Evolutionary conservation across 805 yeast genomes (phyloP), one percentile per base, ranked within the genome.

Genomic region (Myxozyma vanderwaltii): DNA sequence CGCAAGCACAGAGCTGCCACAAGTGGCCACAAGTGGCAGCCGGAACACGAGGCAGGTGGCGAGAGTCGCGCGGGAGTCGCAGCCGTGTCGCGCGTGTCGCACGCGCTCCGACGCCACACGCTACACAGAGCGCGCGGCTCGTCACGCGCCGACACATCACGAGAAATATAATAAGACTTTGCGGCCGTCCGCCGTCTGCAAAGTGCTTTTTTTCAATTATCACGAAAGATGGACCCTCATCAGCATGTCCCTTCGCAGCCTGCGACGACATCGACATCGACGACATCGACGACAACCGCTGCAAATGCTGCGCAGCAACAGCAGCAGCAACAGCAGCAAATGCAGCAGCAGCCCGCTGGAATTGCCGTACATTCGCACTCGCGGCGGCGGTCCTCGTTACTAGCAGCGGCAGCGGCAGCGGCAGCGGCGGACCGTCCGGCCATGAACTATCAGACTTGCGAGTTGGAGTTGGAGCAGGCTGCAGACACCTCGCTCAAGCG

Each of bases 391-490:
- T 38, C 51, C 23, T 19, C 29, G 21, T 17, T 47, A 12, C 36
- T 26, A 39, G 51, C 56, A 36, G 56, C 56, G 13, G 52, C 54
- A n/a, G 54, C 56, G 19, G 47, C 61, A 17, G 61, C 61, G 24
- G 60, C 44, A 38, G 61, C 54, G 21, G 46, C 51, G 26, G 53
- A 38, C 35, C 27, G 46, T 43, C 33, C 61, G 13, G 56, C 47
- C 49, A 51, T 38, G 52, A 45, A 45, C 48, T 51, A 51, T 44
- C 56, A 56, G 56, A 39, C 58, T 21, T 41, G 55, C 45, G 54
- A 29, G 39, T 36, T 26, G 33, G 43, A 47, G 44, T 45, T 38
- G 13, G 41, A 17, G 5, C n/a, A 38, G 41, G 19, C 23, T 8
- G 43, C 17, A 10, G 21, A 38, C 23, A 10, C 17, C 33, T 29